Evolutionary conservation across 208 protist genomes (phyloP).

Genomic region (Blastocrithidia nonstop): DNA sequence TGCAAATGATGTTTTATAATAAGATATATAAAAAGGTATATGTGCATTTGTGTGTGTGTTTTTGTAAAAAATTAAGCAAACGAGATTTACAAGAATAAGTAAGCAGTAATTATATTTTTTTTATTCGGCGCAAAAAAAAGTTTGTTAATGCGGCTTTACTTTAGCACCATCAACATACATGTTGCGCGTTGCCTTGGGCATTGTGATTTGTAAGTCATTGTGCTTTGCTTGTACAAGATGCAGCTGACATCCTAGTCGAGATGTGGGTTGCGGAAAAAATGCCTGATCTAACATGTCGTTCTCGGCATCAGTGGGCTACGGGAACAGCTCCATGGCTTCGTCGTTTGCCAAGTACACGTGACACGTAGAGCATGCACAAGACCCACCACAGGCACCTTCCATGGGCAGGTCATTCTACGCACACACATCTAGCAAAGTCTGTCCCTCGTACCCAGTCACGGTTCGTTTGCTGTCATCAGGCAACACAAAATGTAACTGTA

Average conservation of each 20-base stretch:
- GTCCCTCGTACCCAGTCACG: constrained; percentile 79
- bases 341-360: constrained; percentile 90
- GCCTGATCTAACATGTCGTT: constrained; percentile 87
- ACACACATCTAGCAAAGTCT: constrained; percentile 88
- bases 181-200: constrained; percentile 81
- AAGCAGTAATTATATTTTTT: background rate
- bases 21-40: background rate
- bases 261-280: constrained; percentile 75
- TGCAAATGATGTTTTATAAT: background rate
- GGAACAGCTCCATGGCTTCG: constrained; percentile 72
- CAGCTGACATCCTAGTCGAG: constrained; percentile 80
- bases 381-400: constrained; percentile 92
- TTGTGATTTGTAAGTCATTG: constrained; percentile 52
- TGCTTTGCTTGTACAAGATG: constrained; percentile 47
- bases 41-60: background rate
- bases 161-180: constrained; percentile 86
- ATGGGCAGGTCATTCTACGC: constrained; percentile 89
- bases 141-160: constrained; percentile 46
- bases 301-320: constrained; percentile 88
- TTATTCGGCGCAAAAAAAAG: background rate
- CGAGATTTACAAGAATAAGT: background rate
- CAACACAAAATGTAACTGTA: constrained; percentile 38
- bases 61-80: background rate
- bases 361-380: constrained; percentile 96
- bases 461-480: constrained; percentile 33